phyloP scores from a whole-genome alignment of 352 stramenopile species.

The Pythium sp. region DNA sequence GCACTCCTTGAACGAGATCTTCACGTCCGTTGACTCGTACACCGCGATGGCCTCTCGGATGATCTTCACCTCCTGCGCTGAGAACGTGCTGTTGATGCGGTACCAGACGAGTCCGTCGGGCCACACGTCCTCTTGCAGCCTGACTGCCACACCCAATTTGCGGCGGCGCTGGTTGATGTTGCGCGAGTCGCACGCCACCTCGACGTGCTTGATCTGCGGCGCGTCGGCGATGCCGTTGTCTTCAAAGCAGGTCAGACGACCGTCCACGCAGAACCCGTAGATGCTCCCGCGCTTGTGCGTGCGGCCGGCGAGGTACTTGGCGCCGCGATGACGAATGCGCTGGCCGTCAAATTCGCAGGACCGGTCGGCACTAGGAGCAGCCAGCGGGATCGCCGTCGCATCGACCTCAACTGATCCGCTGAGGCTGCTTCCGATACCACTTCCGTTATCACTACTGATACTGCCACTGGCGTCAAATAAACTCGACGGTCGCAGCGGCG shows the following conservation, averaged over 20 bases:
- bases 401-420: background rate
- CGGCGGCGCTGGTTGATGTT: constrained; percentile 26
- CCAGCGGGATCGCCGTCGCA: background rate
- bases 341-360: constrained; percentile 46
- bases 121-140: constrained; percentile 59
- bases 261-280: constrained; percentile 47
- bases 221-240: constrained; percentile 64
- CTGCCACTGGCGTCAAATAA: background rate
- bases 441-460: background rate
- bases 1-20: constrained; percentile 66
- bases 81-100: constrained; percentile 54
- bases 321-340: constrained; percentile 36
- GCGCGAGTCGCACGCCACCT: constrained; percentile 35
- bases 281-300: constrained; percentile 47
- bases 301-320: constrained; percentile 49
- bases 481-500: background rate
- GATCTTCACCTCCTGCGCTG: constrained; percentile 36
- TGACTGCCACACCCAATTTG: constrained; percentile 54
- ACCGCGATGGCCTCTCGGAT: constrained; percentile 55
- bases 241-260: constrained; percentile 50
- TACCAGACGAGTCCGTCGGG: constrained; percentile 70
- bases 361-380: background rate
- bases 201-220: constrained; percentile 34
- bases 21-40: constrained; percentile 56
- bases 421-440: constrained; percentile 6